Conservation (phyloP, 176 grass and related monocot genomes). For the Eremochloa ophiuroides region DNA sequence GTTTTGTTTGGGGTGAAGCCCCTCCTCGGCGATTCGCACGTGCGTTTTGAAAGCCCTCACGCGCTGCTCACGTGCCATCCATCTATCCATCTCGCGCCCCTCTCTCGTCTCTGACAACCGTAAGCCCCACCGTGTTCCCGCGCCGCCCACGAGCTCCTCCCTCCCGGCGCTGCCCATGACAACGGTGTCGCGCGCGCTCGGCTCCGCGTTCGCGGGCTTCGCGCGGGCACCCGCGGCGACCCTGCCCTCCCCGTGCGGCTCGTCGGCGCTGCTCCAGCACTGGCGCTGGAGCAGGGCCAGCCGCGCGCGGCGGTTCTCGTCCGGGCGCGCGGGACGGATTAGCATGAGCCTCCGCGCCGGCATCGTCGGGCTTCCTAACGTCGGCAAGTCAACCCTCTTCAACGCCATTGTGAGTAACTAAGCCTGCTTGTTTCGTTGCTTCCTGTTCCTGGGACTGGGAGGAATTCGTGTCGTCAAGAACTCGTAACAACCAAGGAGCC, state of each 20-base stretch:
- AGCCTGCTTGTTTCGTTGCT: not conserved
- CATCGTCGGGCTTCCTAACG: constrained; percentile 96
- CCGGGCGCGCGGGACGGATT: constrained; percentile 49
- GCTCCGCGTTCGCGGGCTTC: constrained; percentile 54
- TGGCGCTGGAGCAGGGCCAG: constrained; percentile 50
- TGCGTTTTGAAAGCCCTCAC: not conserved
- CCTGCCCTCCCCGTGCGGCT: constrained; percentile 30
- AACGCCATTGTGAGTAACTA: constrained; percentile 78
- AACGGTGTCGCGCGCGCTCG: constrained; percentile 61
- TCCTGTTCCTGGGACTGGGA: not conserved
- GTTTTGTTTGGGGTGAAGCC: not conserved
- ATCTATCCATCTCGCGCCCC: constrained; percentile 27
- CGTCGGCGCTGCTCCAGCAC: constrained; percentile 50
- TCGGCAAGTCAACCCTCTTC: constrained; percentile 97
- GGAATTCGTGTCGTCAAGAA: not conserved
- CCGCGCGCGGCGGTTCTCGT: constrained; percentile 42
- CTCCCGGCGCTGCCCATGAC: constrained; percentile 22
- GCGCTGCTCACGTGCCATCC: constrained; percentile 38
- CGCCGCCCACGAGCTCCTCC: not conserved
- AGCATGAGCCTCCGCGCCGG: constrained; percentile 96
- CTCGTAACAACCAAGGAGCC: not conserved
- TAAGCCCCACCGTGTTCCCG: not conserved
- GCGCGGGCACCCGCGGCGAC: constrained; percentile 26
- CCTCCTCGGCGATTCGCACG: too few species aligned
- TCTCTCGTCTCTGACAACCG: constrained; percentile 25